Conservation (phyloP, 2,329 filamentous ascomycete species). For the Aspergillus novofumigatus region DNA sequence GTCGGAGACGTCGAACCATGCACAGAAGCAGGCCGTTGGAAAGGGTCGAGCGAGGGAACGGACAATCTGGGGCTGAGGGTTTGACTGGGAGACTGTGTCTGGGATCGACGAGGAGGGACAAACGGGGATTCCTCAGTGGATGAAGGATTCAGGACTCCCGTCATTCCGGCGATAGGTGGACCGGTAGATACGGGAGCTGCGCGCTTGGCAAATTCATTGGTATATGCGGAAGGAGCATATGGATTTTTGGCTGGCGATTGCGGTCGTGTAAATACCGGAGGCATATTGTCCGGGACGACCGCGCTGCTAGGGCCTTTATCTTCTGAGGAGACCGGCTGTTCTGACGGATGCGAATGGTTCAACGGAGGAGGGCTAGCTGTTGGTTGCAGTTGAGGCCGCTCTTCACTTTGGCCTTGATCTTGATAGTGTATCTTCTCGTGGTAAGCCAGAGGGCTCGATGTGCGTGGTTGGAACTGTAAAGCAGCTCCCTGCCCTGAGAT, state of each 20-base stretch:
- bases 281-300: background rate
- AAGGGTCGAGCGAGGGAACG: conserved; percentile 41
- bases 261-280: conserved; percentile 15
- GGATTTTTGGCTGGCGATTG: conserved; percentile 25
- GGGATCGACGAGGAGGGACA: conserved; percentile 46
- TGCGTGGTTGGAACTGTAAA: conserved; percentile 58
- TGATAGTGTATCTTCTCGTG: conserved; percentile 39
- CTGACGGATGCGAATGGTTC: conserved; percentile 10
- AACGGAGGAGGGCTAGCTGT: conserved; percentile 21
- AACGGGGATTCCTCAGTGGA: conserved; percentile 24
- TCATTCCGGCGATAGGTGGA: conserved; percentile 10
- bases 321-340: conserved; percentile 10
- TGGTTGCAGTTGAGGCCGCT: conserved; percentile 22
- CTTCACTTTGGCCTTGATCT: conserved; percentile 16
- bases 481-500: conserved; percentile 24
- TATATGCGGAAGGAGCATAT: conserved; percentile 31
- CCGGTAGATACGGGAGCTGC: conserved; percentile 17
- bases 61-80: conserved; percentile 46
- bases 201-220: conserved; percentile 30
- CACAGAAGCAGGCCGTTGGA: conserved; percentile 53
- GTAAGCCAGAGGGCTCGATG: conserved; percentile 61
- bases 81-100: conserved; percentile 58
- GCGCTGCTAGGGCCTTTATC: conserved; percentile 12
- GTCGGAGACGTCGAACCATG: conserved; percentile 44
- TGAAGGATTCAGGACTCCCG: conserved; percentile 18